These are phyloP conservation scores for Sugiyamaella novakii DNA, from an alignment of 1,139 yeast genomes.

Conservation along the genomic window DNA sequence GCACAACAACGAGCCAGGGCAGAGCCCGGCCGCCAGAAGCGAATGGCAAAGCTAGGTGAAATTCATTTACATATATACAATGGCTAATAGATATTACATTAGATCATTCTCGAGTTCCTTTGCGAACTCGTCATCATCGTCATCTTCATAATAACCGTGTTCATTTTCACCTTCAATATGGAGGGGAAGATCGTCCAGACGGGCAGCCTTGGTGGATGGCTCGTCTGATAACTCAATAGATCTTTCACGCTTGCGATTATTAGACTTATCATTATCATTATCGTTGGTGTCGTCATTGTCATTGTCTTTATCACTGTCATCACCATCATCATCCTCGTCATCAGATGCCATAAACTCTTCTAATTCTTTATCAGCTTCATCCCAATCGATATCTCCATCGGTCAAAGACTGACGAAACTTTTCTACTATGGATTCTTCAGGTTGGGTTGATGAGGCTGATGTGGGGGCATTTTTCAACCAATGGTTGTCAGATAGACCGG, in stretches of 20 bases:
- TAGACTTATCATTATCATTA: background rate
- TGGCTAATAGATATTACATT: slow-evolving; percentile 25
- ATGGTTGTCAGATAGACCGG: slow-evolving; percentile 48
- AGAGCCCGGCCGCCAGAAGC: slow-evolving; percentile 9
- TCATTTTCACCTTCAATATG: slow-evolving; percentile 22
- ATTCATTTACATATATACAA: slow-evolving; percentile 1
- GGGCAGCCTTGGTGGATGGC: slow-evolving; percentile 10
- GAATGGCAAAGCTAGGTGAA: background rate
- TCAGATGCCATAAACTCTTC: slow-evolving; percentile 42
- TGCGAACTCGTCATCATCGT: slow-evolving; percentile 45
- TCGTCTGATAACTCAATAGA: slow-evolving; percentile 5
- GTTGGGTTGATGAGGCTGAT: slow-evolving; percentile 23
- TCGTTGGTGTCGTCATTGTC: slow-evolving; percentile 23
- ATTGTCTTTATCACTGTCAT: slow-evolving; percentile 35
- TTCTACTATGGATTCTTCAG: slow-evolving; percentile 31
- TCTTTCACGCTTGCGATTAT: slow-evolving; percentile 6
- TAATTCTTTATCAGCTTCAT: slow-evolving; percentile 43
- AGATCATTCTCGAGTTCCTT: slow-evolving; percentile 43
- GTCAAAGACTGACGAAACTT: slow-evolving; percentile 39
- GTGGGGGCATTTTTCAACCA: slow-evolving; percentile 35
- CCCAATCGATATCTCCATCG: slow-evolving; percentile 44
- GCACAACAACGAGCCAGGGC: background rate
- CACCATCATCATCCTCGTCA: slow-evolving; percentile 39
- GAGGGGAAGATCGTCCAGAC: background rate
- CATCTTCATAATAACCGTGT: slow-evolving; percentile 31